Conservation (phyloP, 768 basidiomycete species). For the Mycena albidolilacea region DNA sequence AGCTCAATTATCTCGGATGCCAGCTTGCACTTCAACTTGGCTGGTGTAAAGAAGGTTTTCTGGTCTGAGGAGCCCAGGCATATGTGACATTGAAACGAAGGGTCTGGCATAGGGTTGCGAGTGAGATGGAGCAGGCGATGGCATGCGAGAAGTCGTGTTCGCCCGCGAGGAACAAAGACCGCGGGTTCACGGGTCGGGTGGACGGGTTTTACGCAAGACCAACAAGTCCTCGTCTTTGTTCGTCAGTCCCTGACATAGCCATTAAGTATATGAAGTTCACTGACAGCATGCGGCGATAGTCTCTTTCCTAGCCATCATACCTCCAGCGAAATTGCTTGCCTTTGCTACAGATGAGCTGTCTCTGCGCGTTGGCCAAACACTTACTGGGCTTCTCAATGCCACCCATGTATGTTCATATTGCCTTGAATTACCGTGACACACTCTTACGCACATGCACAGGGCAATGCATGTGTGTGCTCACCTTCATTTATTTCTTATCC, state of each 20-base stretch:
- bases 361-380: slow-evolving; percentile 84
- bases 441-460: slow-evolving; percentile 49
- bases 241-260: slow-evolving; percentile 61
- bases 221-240: slow-evolving; percentile 78
- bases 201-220: slow-evolving; percentile 38
- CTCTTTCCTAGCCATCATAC: slow-evolving; percentile 87
- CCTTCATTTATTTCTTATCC: slow-evolving; percentile 41
- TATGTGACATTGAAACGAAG: too few species aligned
- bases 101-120: too few species aligned
- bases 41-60: too few species aligned
- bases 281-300: slow-evolving; percentile 54
- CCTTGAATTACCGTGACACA: not conserved
- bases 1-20: too few species aligned
- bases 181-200: too few species aligned
- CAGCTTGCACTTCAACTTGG: too few species aligned
- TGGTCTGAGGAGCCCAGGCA: too few species aligned
- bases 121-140: too few species aligned
- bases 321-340: slow-evolving; percentile 86
- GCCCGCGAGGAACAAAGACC: too few species aligned
- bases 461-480: slow-evolving; percentile 59
- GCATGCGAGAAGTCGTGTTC: too few species aligned
- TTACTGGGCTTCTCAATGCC: slow-evolving; percentile 89
- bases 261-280: slow-evolving; percentile 9
- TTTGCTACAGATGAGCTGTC: slow-evolving; percentile 92
- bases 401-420: slow-evolving; percentile 69